These are phyloP conservation scores for Asterochloris erici DNA, from an alignment of 139 green algal genomes.

Conservation along the genomic window DNA sequence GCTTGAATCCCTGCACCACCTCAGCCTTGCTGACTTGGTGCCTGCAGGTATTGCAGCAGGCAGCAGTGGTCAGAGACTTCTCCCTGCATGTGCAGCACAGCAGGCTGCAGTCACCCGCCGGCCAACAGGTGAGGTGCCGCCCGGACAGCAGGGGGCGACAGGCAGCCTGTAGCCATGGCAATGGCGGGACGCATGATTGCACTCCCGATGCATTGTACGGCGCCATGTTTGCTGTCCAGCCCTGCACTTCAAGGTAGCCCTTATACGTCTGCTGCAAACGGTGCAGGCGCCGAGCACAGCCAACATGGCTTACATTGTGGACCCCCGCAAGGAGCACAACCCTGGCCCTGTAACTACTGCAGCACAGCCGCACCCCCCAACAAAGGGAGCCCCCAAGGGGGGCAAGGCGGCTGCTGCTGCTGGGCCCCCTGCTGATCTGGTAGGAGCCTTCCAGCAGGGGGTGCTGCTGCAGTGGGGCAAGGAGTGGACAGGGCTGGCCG, in stretches of 20 bases:
- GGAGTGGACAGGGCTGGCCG: constrained; percentile 12
- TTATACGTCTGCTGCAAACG: neutral
- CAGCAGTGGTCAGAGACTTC: constrained; percentile 17
- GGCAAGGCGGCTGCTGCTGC: neutral
- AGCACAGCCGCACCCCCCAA: neutral
- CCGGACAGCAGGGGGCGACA: neutral
- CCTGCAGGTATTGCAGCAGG: neutral
- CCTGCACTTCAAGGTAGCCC: neutral
- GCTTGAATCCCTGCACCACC: neutral
- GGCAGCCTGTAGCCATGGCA: neutral
- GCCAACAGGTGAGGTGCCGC: neutral
- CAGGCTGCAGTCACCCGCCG: neutral
- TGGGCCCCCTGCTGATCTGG: neutral
- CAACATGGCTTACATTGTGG: constrained; percentile 17
- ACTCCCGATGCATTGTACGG: neutral
- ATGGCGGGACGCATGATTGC: neutral
- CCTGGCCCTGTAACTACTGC: neutral
- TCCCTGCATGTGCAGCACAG: constrained; percentile 13
- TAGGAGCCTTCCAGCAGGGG: constrained; percentile 8
- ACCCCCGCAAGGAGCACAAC: constrained; percentile 1
- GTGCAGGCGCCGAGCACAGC: neutral
- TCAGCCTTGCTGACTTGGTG: neutral
- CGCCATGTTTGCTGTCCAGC: neutral
- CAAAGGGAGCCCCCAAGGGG: neutral
- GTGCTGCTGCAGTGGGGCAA: constrained; percentile 2